Base-by-base conservation (phyloP, 2,329 filamentous ascomycete species). In the Colletotrichum sp. region DNA sequence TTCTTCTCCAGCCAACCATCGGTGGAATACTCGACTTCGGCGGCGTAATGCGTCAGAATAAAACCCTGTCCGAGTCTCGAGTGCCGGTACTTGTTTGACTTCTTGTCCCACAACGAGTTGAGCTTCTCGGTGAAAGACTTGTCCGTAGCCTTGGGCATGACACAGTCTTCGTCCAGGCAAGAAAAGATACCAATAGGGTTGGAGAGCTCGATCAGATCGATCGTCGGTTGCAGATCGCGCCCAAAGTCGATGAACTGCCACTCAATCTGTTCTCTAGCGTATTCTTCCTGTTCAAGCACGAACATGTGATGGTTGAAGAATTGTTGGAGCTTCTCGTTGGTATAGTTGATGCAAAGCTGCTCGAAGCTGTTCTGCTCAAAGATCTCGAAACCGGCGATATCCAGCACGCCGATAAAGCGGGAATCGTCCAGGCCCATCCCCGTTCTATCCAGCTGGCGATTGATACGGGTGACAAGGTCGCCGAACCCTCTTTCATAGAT, bases 301-400 rank as follows among this genome's bases (percentile, higher is more conserved):
- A 99, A 99, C 97, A 99, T 99, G 88, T 99, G 98, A 83, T 99
- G 97, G 81, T 99, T 99, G 91, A 99, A 99, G 85, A 99, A 99
- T 80, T 99, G 97, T 82, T 99, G 97, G 8, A 99, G 92, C 84
- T 98, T 99, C 85, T 99, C 97, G 85, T 99, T 99, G 77, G 98
- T 99, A 86, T 99, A 99, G 86, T 99, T 99, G 90, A 99, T 99
- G 88, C 97, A 99, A 8, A 99, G 90, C 84, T 99, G 97, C 84
- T 99, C 97, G 81, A 99, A 99, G 88, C 96, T 98, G 88, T 99
- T 99, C 81, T 95, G 92, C 80, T 99, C 96, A 81, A 99, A 99
- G 75, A 99, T 99, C 83, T 99, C 97, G 85, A 99, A 99, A 76
- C 97, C 97, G 78, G 98, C 98, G 85, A 99, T 99, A 91, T 99